Evolutionary conservation across 495 filamentous ascomycete species (phyloP), one percentile per base, ranked within the genome.

Genomic region (Penicillium roqueforti): DNA sequence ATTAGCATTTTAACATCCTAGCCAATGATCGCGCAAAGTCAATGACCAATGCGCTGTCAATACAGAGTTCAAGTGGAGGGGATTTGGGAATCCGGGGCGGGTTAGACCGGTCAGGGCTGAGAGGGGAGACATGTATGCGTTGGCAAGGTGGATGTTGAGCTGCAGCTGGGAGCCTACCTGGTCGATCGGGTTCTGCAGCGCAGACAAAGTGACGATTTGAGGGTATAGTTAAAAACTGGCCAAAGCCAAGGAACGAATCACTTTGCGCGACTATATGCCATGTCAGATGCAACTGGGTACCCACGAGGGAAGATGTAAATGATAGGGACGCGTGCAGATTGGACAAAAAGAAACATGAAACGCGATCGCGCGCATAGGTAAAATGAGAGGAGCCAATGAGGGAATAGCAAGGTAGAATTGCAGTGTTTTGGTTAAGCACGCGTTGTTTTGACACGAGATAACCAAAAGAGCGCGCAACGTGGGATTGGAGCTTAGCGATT

Each of bases 131-230:
- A 74, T 68, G 75, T 72, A 76, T 78, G 75, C 73, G 75, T 74
- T 78, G 75, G 75, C 75, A 78, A 45, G n/a, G 40, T 55, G 55
- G 56, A 52, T 56, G 50, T 60, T 39, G 63, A 62, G 63, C 60
- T 73, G 71, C 67, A 73, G 68, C 58, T 57, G 59, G 58, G 49
- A 56, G 72, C 73, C 69, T 76, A 77, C 75, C 71, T 73, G 63
- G 69, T 70, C 64, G 66, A 73, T 66, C 57, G 54, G 26, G 54
- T 53, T 70, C 69, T 63, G 68, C 61, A 69, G 65, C 61, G 26
- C 26, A 19, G 42, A 45, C 16, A 16, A 52, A 54, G 53, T 61
- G 48, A 41, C 47, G 59, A 55, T 49, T 48, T 50, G 40, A 63
- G 57, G 54, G 54, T 51, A 51, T 46, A 41, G 38, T 31, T 36